A percentile compares a stretch with the other conserved stretches of the same genome.
phyloP scores from a whole-genome alignment of 2,329 filamentous ascomycete species.

The Aspergillus alliaceus region DNA sequence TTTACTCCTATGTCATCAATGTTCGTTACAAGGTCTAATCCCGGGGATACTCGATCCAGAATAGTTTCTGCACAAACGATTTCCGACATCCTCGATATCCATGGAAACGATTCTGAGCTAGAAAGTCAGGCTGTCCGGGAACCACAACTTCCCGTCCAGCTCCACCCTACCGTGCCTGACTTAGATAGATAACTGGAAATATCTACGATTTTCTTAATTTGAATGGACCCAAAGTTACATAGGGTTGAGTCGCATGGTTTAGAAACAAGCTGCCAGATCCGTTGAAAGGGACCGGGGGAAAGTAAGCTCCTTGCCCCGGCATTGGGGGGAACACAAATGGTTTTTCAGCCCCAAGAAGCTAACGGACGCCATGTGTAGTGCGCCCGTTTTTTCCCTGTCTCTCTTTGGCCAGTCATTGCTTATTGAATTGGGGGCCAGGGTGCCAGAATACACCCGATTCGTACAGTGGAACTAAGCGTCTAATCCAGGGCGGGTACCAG shows the following conservation, averaged over 20 bases:
- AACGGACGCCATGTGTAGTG: conserved; percentile 10
- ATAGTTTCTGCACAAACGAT: conserved; percentile 10
- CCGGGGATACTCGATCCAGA: conserved; percentile 10
- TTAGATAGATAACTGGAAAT: conserved; percentile 1
- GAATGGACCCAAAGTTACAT: background rate
- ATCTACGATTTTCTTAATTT: background rate
- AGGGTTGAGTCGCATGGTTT: conserved; percentile 1
- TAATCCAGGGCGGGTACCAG: conserved; percentile 5
- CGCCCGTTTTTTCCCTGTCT: conserved; percentile 2
- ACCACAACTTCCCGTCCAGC: conserved; percentile 3
- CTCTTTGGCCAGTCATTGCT: conserved; percentile 3
- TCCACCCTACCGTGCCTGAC: conserved; percentile 8
- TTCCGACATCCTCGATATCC: conserved; percentile 1
- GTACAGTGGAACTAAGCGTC: conserved; percentile 9
- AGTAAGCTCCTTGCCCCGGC: conserved; percentile 11
- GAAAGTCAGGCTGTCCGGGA: background rate
- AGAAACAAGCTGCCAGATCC: conserved; percentile 8
- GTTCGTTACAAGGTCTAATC: background rate
- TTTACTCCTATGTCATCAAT: background rate
- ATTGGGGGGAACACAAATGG: conserved; percentile 10
- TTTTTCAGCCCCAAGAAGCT: conserved; percentile 21
- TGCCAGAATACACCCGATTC: conserved; percentile 12
- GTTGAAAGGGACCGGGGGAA: conserved; percentile 4
- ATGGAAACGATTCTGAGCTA: conserved; percentile 4
- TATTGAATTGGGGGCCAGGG: conserved; percentile 17